Base-by-base conservation (phyloP, 2,329 filamentous ascomycete species). In the Aspergillus latus region DNA sequence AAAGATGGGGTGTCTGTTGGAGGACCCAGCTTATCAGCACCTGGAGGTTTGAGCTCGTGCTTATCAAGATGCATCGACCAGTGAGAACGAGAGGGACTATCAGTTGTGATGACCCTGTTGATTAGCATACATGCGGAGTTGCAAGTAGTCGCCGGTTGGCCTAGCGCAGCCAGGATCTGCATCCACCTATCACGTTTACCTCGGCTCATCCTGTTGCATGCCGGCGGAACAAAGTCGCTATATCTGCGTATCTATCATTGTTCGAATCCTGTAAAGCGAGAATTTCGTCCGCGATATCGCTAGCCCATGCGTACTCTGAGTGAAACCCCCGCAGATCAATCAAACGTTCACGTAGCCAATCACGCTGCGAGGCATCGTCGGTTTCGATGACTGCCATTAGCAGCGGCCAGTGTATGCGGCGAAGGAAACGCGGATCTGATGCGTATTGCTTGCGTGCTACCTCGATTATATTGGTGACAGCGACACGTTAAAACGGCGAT, bases 371-470 rank as follows among this genome's bases (percentile, higher is more conserved):
- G 0, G 51, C 44, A 45, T 73, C 65, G 1, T 65, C 62, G 0
- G 69, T 72, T 45, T 72, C 70, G 39, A 74, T 66, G 30, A 66
- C 44, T 0, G 69, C 72, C 63, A 73, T 71, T 3, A 72, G 47
- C 0, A 74, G 57, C 5, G 71, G 66, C 70, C 69, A 73, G 36
- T 71, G 67, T 9, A 73, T 56, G 2, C 72, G 67, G 3, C 67
- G 66, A 2, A 74, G 44, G 1, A 71, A 62, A 26, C 63, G 67
- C 2, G 67, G 66, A 30, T 74, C 71, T 15, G 65, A 63, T 1
- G 58, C 40, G 29, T 66, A 68, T 44, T 73, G 69, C 42, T 74
- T 74, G 16, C 64, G 65, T 4, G 60, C 53, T 15, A 72, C 68
- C 28, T 72, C 68, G 8, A 72, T 45, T 4, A 74, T 71, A 15